Base-by-base conservation (phyloP, 345 rosid species). In the Cardamine chenopodiifolia region DNA sequence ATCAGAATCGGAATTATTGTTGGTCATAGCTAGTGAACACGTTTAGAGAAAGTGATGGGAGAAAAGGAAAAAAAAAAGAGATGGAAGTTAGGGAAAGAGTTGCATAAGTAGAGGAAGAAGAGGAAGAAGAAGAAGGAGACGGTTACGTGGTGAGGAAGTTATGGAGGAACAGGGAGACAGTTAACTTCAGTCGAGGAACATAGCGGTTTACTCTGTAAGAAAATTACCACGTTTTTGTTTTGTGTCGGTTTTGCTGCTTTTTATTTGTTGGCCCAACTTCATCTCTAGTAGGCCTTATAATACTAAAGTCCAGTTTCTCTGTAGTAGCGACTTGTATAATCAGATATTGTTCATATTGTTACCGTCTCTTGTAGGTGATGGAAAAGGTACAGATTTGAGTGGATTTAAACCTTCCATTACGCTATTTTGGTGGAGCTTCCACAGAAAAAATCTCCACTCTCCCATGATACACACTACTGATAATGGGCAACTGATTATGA, bases 41-140 rank as follows among this genome's bases (percentile, higher is more conserved):
- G 28, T 45, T 31, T n/a, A n/a, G n/a, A 47, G 64, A 73, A 23
- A 39, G 34, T 57, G 40, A 35, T 47, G 3, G 55, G 40, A 31
- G 58, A 79, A 56, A 55, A 54, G 23, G 10, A 20, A 48, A 14
- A 31, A 72, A 74, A 80, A 70, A n/a, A n/a, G 68, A 4, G 67
- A 50, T 18, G 42, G 52, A 20, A 49, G 67, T 23, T n/a, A 59
- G 78, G 35, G 77, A 58, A 23, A 58, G 55, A 11, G 52, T 23
- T 75, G 84, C 29, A 79, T 85, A 68, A 80, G 82, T 79, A 84
- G 83, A 68, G 49, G 80, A 32, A n/a, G 65, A 25, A 9, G 64
- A 62, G 54, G 68, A 25, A 9, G 64, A 62, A 62, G 68, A 44
- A 45, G 54, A 42, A 31, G 63, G 61, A 35, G 59, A 71, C 81